Evolutionary conservation across 495 filamentous ascomycete genomes (phyloP).

Genomic region (Peziza echinospora): DNA sequence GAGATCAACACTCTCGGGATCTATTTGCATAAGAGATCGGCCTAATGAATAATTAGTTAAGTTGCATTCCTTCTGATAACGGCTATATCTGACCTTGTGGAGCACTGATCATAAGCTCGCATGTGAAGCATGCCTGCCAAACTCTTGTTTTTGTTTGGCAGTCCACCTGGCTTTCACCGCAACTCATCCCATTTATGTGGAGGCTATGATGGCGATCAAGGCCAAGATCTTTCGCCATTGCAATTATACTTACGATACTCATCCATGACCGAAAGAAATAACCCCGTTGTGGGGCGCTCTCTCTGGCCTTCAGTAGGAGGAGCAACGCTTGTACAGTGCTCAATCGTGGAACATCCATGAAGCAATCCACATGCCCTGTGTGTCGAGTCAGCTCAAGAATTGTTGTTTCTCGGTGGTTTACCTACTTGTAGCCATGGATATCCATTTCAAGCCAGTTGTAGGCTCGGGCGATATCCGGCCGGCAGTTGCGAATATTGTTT

Average conservation of each 20-base stretch:
- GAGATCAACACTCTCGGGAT: conserved; percentile 45
- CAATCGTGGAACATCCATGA: conserved; percentile 80
- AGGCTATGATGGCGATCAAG: conserved; percentile 66
- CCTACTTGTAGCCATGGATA: conserved; percentile 78
- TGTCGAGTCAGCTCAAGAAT: not conserved
- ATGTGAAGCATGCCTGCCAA: conserved; percentile 74
- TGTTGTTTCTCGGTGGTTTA: conserved; percentile 1
- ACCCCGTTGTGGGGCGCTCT: conserved; percentile 73
- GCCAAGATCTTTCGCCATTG: conserved; percentile 84
- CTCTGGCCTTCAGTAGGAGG: conserved; percentile 74
- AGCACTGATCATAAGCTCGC: conserved; percentile 83
- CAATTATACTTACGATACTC: conserved; percentile 73
- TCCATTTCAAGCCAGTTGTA: conserved; percentile 75
- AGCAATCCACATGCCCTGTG: conserved; percentile 77
- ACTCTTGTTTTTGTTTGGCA: conserved; percentile 68
- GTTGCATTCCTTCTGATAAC: not conserved
- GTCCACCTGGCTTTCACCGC: conserved; percentile 45
- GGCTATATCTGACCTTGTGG: conserved; percentile 50
- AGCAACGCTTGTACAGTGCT: conserved; percentile 87
- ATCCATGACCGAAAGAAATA: conserved; percentile 99
- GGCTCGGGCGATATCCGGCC: conserved; percentile 65
- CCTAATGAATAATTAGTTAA: conserved; percentile 4
- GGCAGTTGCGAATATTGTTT: conserved; percentile 89
- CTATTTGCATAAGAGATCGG: conserved; percentile 18
- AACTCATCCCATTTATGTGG: conserved; percentile 48